Base-by-base conservation (phyloP, 1,139 yeast species). In the Yarrowia galli region DNA sequence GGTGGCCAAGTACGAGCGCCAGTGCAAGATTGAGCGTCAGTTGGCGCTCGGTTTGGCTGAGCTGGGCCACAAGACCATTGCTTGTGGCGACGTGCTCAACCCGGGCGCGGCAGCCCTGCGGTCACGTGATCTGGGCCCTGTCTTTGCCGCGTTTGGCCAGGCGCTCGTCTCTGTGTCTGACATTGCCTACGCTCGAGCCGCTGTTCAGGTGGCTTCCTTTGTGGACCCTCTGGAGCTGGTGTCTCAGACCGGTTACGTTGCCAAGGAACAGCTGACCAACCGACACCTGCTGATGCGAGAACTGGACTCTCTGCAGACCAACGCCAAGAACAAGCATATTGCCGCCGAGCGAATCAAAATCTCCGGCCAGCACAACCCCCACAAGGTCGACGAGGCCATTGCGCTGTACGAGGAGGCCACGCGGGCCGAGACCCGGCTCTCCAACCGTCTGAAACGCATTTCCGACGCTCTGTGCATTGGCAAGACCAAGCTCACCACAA, bases 251-350 rank as follows among this genome's bases (percentile, higher is more conserved):
- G 88, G 95, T 32, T 95, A 89, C 77, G 89, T 89, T 70, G 90
- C 93, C 67, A 96, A 95, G 77, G 99, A 95, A 77, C 90, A 97
- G 0, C 81, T 95, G 69, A 96, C 99, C 0, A 93, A 93, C 77
- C 84, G 99, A 69, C 97, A 96, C 77, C 81, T 95, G 68, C 80
- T 95, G 61, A 95, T 95, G 97, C 83, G 98, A 68, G 99, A 96
- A 72, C 81, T 92, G 67, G 75, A 86, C 32, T 90, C 87, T 73
- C 96, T 98, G 0, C 97, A 93, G 75, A 85, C 68, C 20, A 68
- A 67, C 48, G 71, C 97, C 2, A 86, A 85, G 72, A 78, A 86
- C 35, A 90, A 87, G 74, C 97, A 91, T 73, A 84, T 86, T 66
- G 84, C 86, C 16, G 97, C 97, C 0, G 85, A 89, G 36, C 88